Percentiles rank a stretch among this genome's conserved stretches.
Evolutionary conservation across 306 rosid genomes (phyloP).

Genomic region (Oemleria cerasiformis): DNA sequence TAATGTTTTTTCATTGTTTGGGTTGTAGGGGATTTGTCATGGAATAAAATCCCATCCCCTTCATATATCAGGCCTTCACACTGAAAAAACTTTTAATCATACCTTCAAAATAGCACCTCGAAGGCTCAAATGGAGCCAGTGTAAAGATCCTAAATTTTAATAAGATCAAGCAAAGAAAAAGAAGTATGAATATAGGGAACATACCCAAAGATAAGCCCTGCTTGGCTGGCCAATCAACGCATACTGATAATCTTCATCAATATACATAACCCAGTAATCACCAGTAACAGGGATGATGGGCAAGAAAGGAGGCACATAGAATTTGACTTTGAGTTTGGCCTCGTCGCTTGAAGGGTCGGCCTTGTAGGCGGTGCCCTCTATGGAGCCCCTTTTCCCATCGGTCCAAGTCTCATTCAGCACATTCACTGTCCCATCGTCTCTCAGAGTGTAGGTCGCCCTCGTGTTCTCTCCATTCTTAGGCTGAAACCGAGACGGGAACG

Average conservation of each 20-base stretch:
- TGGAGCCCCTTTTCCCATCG: conserved; percentile 47
- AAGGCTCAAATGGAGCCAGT: no score
- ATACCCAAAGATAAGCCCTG: conserved; percentile 83
- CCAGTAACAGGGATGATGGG: conserved; percentile 79
- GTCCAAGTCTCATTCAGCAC: conserved; percentile 91
- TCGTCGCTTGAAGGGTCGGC: conserved; percentile 71
- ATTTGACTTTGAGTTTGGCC: conserved; percentile 87
- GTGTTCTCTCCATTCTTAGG: conserved; percentile 68
- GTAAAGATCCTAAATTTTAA: no score
- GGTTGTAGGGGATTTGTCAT: no score
- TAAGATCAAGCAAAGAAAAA: no score
- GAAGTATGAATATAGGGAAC: not conserved
- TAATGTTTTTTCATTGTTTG: no score
- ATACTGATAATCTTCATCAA: conserved; percentile 65
- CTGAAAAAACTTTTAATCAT: no score
- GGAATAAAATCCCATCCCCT: no score
- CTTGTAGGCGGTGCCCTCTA: conserved; percentile 73
- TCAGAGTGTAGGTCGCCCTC: conserved; percentile 80
- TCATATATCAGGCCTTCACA: no score
- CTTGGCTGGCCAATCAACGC: conserved; percentile 79
- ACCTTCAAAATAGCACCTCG: no score
- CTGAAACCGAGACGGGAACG: conserved; percentile 69
- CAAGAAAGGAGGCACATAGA: conserved; percentile 75
- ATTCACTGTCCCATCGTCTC: conserved; percentile 51
- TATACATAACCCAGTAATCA: conserved; percentile 78